A percentile compares a stretch with the other conserved stretches of the same genome.
These are phyloP conservation scores for Monascus ruber DNA, from an alignment of 2,329 filamentous ascomycete genomes.

Conservation along the genomic window DNA sequence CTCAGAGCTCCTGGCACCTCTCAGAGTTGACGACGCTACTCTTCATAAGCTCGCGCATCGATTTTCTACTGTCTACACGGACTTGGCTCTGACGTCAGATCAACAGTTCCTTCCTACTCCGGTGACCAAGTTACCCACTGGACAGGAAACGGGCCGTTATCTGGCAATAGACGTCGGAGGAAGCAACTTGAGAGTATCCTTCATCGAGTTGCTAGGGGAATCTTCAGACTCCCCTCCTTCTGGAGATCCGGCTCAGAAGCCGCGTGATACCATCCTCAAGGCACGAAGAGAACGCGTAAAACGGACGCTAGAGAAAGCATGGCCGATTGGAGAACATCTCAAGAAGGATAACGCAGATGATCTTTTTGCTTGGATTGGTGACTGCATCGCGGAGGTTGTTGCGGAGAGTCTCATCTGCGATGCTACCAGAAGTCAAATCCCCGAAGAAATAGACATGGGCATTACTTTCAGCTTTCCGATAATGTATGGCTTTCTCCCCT, in stretches of 20 bases:
- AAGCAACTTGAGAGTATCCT: conserved; percentile 45
- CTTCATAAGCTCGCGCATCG: conserved; percentile 36
- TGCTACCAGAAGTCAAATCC: conserved; percentile 25
- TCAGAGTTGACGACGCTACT: conserved; percentile 29
- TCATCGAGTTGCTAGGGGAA: conserved; percentile 42
- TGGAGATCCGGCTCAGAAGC: conserved; percentile 24
- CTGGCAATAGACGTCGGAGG: conserved; percentile 48
- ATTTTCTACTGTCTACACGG: conserved; percentile 34
- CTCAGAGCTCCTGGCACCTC: conserved; percentile 30
- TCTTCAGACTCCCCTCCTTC: conserved; percentile 23
- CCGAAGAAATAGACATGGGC: conserved; percentile 37
- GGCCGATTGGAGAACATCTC: conserved; percentile 44
- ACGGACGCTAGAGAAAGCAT: conserved; percentile 39
- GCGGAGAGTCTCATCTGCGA: conserved; percentile 37
- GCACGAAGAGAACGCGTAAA: conserved; percentile 36
- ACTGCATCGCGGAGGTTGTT: conserved; percentile 64
- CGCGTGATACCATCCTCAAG: conserved; percentile 33
- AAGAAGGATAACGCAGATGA: conserved; percentile 59
- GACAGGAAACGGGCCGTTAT: conserved; percentile 44
- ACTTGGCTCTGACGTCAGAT: conserved; percentile 34
- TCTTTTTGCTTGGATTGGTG: conserved; percentile 71
- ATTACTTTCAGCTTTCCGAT: conserved; percentile 42
- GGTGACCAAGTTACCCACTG: conserved; percentile 36
- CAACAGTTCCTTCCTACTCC: conserved; percentile 39
- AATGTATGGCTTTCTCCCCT: conserved; percentile 20